Evolutionary conservation across 805 yeast species (phyloP).

Genomic region (Metschnikowia proteae): DNA sequence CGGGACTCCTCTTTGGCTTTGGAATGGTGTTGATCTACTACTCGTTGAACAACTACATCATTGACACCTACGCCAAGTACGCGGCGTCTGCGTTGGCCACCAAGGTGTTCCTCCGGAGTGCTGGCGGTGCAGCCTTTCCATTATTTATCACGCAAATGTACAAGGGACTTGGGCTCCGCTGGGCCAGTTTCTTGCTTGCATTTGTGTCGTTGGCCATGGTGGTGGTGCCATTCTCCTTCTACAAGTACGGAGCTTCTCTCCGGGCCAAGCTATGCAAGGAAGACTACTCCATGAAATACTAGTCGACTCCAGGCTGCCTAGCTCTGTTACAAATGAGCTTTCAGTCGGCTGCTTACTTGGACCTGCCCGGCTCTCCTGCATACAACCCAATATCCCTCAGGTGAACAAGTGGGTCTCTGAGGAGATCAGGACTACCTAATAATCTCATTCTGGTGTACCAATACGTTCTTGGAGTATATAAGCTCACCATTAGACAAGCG

Average conservation of each 20-base stretch:
- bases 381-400: no score
- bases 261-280: constrained; percentile 66
- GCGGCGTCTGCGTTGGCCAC: constrained; percentile 82
- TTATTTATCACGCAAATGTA: constrained; percentile 81
- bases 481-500: no score
- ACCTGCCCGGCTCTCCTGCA: no score
- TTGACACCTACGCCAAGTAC: constrained; percentile 80
- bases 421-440: no score
- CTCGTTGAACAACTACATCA: constrained; percentile 72
- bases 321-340: no score
- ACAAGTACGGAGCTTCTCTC: constrained; percentile 58
- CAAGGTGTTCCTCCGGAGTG: constrained; percentile 73
- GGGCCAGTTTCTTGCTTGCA: constrained; percentile 80
- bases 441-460: no score
- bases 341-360: no score
- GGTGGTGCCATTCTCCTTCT: constrained; percentile 65
- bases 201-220: constrained; percentile 77
- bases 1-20: constrained; percentile 57
- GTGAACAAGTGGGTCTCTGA: no score
- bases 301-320: no score
- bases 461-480: no score
- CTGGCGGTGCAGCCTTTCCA: constrained; percentile 87
- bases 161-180: constrained; percentile 63
- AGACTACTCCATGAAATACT: constrained; percentile 41
- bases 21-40: constrained; percentile 61